A percentile compares a stretch with the other conserved stretches of the same genome.
phyloP scores from a whole-genome alignment of 768 basidiomycete species.

The Hygrocybe punicea region DNA sequence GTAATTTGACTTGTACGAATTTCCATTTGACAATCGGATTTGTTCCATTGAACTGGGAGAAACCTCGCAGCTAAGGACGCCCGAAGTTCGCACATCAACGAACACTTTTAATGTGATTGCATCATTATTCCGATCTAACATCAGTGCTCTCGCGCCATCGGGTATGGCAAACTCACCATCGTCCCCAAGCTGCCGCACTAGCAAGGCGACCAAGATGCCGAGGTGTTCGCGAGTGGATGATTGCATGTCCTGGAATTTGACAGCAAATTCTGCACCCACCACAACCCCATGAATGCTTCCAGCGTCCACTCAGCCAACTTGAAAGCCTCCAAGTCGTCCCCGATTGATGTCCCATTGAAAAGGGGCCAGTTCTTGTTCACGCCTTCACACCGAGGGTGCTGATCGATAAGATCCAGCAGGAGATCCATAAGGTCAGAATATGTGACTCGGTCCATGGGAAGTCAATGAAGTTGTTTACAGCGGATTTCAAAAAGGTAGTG shows the following conservation, averaged over 20 bases:
- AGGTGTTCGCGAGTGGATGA: not conserved
- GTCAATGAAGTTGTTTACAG: not conserved
- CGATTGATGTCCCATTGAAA: not conserved
- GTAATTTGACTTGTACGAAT: not conserved
- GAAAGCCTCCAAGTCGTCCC: not conserved
- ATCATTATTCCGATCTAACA: too few species aligned
- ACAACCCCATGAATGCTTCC: constrained; percentile 4
- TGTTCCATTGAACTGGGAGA: not conserved
- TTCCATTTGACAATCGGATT: not conserved
- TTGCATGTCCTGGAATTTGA: not conserved
- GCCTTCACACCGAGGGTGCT: constrained; percentile 16
- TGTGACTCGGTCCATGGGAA: not conserved
- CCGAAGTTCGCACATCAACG: not conserved
- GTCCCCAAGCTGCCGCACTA: not conserved
- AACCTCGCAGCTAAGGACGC: not conserved
- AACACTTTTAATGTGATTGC: not conserved
- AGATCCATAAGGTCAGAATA: constrained; percentile 3
- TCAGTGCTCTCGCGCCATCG: not conserved
- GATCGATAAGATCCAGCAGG: constrained; percentile 11
- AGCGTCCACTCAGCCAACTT: not conserved
- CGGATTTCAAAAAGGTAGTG: too few species aligned
- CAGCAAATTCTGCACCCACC: constrained; percentile 1
- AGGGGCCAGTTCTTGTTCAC: constrained; percentile 8
- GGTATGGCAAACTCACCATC: not conserved
- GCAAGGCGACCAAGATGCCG: not conserved